Base-by-base conservation (phyloP, 2,329 filamentous ascomycete genomes). In the Cladosporium phlei region DNA sequence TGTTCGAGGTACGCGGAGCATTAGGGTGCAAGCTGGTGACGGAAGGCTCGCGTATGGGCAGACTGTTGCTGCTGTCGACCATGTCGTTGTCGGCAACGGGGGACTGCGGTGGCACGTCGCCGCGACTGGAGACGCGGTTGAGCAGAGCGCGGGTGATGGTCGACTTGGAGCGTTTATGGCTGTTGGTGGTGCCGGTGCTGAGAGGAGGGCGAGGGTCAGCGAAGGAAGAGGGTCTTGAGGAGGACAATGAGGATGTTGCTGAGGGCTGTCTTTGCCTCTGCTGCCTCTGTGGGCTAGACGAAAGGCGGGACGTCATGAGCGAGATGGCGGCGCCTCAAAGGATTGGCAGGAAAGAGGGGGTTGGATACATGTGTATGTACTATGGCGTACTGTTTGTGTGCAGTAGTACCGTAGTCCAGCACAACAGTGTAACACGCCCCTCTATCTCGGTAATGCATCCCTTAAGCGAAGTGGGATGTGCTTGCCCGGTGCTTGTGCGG, bases 41-140 rank as follows among this genome's bases (percentile, higher is more conserved):
- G 4, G 32, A 21, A 9, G 42, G 32, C 7, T 45, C 42, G 16
- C 42, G 42, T 17, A 45, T 29, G 16, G 42, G 32, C 90, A 0
- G 90, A 91, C 62, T 97, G 91, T 63, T 97, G 90, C 66, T 37
- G 42, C 42, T 45, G 3, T 96, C 91, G 10, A 90, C 88, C 44
- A 96, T 49, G 20, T 19, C 11, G 10, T 40, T 27, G 16, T 28
- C 27, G 9, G 38, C 27, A 6, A 40, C 19, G 6, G 42, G 24
- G 21, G 33, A 20, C 24, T 37, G 32, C 10, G 47, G 56, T 54
- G 47, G 55, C 28, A 68, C 66, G 32, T 68, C 66, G 37, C 66
- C 61, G 49, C 69, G 75, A 50, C 69, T 69, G 52, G 69, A 71
- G 48, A 73, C 73, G 47, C 74, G 72, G 56, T 73, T 70, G 38